Percentiles rank a stretch among this genome's conserved stretches.
Evolutionary conservation across 1,284 basidiomycete genomes (phyloP).

Genomic region (Malassezia nana): DNA sequence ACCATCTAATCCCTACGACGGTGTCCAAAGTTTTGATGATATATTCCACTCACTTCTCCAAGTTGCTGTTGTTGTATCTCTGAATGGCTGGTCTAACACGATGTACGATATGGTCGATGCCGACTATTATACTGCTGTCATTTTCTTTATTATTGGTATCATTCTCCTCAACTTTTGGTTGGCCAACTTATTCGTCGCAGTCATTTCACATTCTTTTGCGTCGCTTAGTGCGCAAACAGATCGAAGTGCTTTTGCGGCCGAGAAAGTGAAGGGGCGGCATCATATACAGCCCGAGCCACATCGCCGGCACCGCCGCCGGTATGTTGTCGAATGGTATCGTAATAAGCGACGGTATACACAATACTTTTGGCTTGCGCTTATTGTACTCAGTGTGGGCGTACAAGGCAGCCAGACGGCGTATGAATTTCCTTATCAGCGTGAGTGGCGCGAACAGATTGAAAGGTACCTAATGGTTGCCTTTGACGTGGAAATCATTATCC

Average conservation of each 20-base stretch:
- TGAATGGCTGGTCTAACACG: conserved; percentile 52
- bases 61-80: conserved; percentile 70
- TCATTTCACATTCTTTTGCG: conserved; percentile 88
- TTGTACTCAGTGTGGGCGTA: conserved; percentile 56
- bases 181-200: conserved; percentile 87
- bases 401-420: conserved; percentile 65
- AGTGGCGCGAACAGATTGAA: conserved; percentile 56
- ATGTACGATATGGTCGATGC: conserved; percentile 90
- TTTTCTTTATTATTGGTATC: conserved; percentile 73
- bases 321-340: conserved; percentile 25
- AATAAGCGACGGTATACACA: conserved; percentile 38
- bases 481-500: conserved; percentile 74
- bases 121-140: conserved; percentile 74
- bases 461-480: conserved; percentile 72
- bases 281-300: neutral
- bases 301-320: conserved; percentile 1
- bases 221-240: conserved; percentile 79
- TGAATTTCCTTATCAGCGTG: conserved; percentile 17
- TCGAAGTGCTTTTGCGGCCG: conserved; percentile 75
- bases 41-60: conserved; percentile 74
- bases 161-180: conserved; percentile 51
- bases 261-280: neutral
- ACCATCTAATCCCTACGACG: conserved; percentile 58
- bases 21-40: conserved; percentile 78
- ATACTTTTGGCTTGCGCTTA: conserved; percentile 56